phyloP scores from a whole-genome alignment of 2,329 filamentous ascomycete genomes.

The Teratosphaeria zuluensis region DNA sequence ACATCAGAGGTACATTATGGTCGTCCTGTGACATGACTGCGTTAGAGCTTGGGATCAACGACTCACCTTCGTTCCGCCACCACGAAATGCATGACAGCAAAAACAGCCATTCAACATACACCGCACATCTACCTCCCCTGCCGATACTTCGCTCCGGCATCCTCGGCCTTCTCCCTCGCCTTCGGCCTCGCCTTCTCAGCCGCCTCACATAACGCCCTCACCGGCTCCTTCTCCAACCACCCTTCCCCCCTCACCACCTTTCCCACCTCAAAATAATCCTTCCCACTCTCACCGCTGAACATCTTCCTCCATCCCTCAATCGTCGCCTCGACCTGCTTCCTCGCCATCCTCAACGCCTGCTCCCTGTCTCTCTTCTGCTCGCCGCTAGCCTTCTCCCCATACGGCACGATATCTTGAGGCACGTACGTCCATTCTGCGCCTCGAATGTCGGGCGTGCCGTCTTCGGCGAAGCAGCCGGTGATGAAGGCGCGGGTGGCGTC shows the following conservation, averaged over 20 bases:
- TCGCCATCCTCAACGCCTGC: slow-evolving; percentile 56
- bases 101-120: not conserved
- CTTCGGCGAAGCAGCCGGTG: slow-evolving; percentile 83
- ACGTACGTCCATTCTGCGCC: slow-evolving; percentile 81
- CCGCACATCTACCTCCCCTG: not conserved
- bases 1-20: not conserved
- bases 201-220: slow-evolving; percentile 32
- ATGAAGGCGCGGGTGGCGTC: slow-evolving; percentile 86
- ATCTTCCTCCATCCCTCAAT: slow-evolving; percentile 76
- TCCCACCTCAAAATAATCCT: slow-evolving; percentile 75
- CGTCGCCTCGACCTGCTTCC: slow-evolving; percentile 53
- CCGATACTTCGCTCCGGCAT: slow-evolving; percentile 12
- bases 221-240: slow-evolving; percentile 48
- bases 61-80: not conserved
- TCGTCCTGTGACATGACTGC: too few species aligned
- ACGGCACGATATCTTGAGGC: slow-evolving; percentile 41
- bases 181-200: slow-evolving; percentile 58
- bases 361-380: slow-evolving; percentile 35
- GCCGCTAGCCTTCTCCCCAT: slow-evolving; percentile 12
- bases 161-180: slow-evolving; percentile 9
- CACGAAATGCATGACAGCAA: not conserved
- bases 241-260: slow-evolving; percentile 55
- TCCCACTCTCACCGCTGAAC: slow-evolving; percentile 57
- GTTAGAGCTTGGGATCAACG: not conserved
- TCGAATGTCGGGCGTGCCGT: slow-evolving; percentile 72